Percentiles rank a stretch among this genome's conserved stretches.
These are phyloP conservation scores for Verbascum thapsus DNA, from an alignment of 257 asterid genomes.

Conservation along the genomic window DNA sequence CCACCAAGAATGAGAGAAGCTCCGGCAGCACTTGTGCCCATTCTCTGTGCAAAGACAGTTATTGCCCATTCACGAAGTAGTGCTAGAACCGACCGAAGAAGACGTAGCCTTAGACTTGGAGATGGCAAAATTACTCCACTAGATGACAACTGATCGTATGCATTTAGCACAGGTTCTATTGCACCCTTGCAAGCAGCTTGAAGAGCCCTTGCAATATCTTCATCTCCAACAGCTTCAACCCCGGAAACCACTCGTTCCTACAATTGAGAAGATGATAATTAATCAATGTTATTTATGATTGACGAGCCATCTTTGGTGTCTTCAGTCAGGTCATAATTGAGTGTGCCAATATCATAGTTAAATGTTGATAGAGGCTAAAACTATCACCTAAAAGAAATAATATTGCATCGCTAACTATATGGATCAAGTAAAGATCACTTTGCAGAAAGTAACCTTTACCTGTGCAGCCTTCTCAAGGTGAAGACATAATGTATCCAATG, in stretches of 20 bases:
- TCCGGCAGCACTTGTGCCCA: conserved; percentile 80
- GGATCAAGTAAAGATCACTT: background rate
- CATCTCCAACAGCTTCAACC: conserved; percentile 81
- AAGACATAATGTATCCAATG: conserved; percentile 81
- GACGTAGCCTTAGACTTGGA: conserved; percentile 71
- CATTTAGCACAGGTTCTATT: conserved; percentile 78
- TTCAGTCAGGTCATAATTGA: too few relatives aligned
- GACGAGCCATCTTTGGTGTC: too few relatives aligned
- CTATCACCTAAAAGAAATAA: background rate
- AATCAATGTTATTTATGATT: background rate
- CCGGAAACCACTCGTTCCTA: conserved; percentile 83
- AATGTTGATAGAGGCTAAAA: background rate
- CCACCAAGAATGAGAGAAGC: conserved; percentile 88
- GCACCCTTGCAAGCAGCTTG: conserved; percentile 89
- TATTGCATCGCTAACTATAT: too few relatives aligned
- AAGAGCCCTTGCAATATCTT: conserved; percentile 88
- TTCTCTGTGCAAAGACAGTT: conserved; percentile 67
- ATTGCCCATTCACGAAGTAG: conserved; percentile 89
- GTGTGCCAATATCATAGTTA: too few relatives aligned
- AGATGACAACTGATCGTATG: conserved; percentile 79
- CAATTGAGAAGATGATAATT: conserved; percentile 12
- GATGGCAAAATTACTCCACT: conserved; percentile 75
- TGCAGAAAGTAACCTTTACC: conserved; percentile 34
- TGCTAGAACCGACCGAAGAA: conserved; percentile 78
- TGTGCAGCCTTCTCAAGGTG: conserved; percentile 94